A percentile compares a stretch with the other conserved stretches of the same genome.
phyloP scores from a whole-genome alignment of 441 rosid genomes.

The Populus tomentosa region DNA sequence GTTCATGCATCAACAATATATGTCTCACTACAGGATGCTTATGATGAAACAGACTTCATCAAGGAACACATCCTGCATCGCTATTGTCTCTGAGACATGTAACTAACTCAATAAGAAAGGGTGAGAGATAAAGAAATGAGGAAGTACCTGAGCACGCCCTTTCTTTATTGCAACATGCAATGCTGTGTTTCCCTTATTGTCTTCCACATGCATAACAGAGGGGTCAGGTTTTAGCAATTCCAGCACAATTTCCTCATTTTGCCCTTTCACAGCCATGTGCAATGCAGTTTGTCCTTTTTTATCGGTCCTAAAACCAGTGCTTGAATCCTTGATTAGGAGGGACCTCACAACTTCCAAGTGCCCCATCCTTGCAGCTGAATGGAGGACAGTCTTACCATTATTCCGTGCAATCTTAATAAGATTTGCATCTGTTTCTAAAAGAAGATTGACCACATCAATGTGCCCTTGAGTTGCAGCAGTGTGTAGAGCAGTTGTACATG shows the following conservation, averaged over 20 bases:
- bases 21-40: not conserved
- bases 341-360: conserved; percentile 81
- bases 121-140: conserved; percentile 11
- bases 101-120: conserved; percentile 1
- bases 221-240: conserved; percentile 71
- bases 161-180: conserved; percentile 72
- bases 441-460: conserved; percentile 77
- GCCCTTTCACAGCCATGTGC: conserved; percentile 98
- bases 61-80: not conserved
- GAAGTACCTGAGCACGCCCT: conserved; percentile 62
- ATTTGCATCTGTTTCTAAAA: conserved; percentile 69
- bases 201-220: conserved; percentile 52
- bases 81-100: not conserved
- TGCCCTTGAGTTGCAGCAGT: conserved; percentile 96
- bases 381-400: conserved; percentile 91
- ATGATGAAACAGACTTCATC: not conserved
- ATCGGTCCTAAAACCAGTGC: conserved; percentile 63
- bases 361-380: conserved; percentile 95
- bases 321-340: conserved; percentile 63
- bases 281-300: conserved; percentile 88
- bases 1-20: not conserved
- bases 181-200: conserved; percentile 77
- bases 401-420: conserved; percentile 80
- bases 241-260: conserved; percentile 62
- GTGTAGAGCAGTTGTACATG: conserved; percentile 86